Base-by-base conservation (phyloP, 2,329 filamentous ascomycete genomes). In the Cladosporium sp. region DNA sequence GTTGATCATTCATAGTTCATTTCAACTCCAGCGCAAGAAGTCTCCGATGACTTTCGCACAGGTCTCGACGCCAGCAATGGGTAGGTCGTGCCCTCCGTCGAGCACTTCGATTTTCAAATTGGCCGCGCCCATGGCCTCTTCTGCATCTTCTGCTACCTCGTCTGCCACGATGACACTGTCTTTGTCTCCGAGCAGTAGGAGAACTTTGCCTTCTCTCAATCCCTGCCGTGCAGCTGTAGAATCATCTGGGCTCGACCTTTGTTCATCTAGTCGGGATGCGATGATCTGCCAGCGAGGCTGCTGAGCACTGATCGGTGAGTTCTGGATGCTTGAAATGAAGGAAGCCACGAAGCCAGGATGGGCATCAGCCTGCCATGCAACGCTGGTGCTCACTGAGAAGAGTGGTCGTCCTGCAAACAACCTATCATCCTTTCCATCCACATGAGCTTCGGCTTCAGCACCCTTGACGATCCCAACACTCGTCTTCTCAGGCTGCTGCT, bases 301-400 rank as follows among this genome's bases (percentile, higher is more conserved):
- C 69, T 89, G 85, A 14, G 84, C 83, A 67, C 89, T 86, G 26
- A 93, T 87, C 0, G 91, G 91, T 1, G 88, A 89, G 72, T 90
- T 79, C 23, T 88, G 83, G 70, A 94, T 89, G 33, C 85, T 88
- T 65, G 87, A 90, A 72, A 92, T 84, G 72, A 93, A 93, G 0
- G 90, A 85, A 2, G 82, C 80, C 5, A 92, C 80, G 72, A 92
- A 93, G 0, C 90, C 91, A 1, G 76, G 72, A 74, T 94, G 90
- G 31, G 84, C 73, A 40, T 82, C 79, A 23, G 92, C 78, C 77
- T 94, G 91, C 89, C 91, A 93, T 55, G 80, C 78, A 58, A 92
- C 87, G 0, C 90, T 85, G 3, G 83, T 81, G 0, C 87, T 84
- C 3, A 91, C 60, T 7, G 46, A 62, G 18, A 53, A 62, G 6